Evolutionary conservation across 352 stramenopile species (phyloP), one percentile per base, ranked within the genome.

Genomic region (Pythium chondricola): DNA sequence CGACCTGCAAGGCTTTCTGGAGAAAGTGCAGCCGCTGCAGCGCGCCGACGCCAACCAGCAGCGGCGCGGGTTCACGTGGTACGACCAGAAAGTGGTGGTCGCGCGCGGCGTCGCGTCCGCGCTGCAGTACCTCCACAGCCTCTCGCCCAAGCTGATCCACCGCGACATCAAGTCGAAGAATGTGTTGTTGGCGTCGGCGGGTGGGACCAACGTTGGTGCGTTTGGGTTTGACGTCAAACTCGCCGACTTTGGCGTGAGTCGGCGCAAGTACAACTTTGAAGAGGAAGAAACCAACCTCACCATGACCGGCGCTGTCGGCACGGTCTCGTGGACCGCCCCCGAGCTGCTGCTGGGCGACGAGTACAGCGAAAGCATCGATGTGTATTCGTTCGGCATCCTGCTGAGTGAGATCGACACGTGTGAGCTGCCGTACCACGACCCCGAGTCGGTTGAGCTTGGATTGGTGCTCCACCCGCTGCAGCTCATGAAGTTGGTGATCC

Each of bases 151-250:
- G 45, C 61, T 95, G 46, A 70, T 96, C 29, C 85, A 96, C 60
- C 82, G 80, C 17, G 85, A 96, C 53, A 63, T 96, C 35, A 96
- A 95, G 47, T 88, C 82, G 17, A 77, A 78, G 25, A 97, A 95
- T 52, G 71, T 97, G 16, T 39, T 95, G 17, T 41, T 95, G 8
- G 67, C 64, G 10, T 49, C 55, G 24, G 59, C 48, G n/a, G 32
- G 70, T 24, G 59, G 47, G 18, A 35, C 69, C 30, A 73, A 72
- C 22, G 24, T 71, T 17, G n/a, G n/a, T n/a, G n/a, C n/a, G n/a
- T n/a, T n/a, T n/a, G n/a, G n/a, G n/a, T 38, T 59, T 14, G 62
- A 76, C 20, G 63, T 65, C 40, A 78, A 83, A 33, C 21, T 85
- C 40, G 65, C 62, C 35, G 70, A 84, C 36, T 83, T 82, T 64